Percentiles rank a stretch among this genome's conserved stretches.
Evolutionary conservation across 305 asterid species (phyloP).

Genomic region (Fraxinus dipetala): DNA sequence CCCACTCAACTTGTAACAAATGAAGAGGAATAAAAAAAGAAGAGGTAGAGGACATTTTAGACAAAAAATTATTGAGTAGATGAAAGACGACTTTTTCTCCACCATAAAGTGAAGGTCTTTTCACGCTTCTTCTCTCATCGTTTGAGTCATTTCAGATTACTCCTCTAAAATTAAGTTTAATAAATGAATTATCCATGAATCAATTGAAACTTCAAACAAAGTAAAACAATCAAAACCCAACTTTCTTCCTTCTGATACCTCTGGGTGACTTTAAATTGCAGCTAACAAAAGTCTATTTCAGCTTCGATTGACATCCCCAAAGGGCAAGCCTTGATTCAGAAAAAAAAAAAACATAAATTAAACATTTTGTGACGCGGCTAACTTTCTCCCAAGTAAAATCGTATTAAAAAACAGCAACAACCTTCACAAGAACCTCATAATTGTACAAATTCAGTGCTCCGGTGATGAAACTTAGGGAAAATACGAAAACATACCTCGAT

Average conservation of each 20-base stretch:
- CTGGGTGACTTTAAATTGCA: conserved; percentile 14
- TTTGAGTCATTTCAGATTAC: not conserved
- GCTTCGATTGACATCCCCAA: not conserved
- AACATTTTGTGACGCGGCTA: not conserved
- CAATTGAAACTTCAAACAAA: conserved; percentile 4
- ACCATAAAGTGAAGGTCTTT: not conserved
- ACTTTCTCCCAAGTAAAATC: not conserved
- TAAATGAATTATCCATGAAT: not conserved
- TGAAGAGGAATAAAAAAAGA: not conserved
- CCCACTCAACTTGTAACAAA: not conserved
- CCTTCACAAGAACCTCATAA: not conserved
- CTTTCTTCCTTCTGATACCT: conserved; percentile 2
- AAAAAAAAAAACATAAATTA: conserved; percentile 1
- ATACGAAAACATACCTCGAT: conserved; percentile 3
- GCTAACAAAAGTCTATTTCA: conserved; percentile 6
- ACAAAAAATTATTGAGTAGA: not conserved
- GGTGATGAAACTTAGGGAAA: not conserved
- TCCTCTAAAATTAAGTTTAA: not conserved
- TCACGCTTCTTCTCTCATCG: not conserved
- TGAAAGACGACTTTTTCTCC: not conserved
- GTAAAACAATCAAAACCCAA: conserved; percentile 15
- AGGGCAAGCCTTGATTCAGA: conserved; percentile 9
- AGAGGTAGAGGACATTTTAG: not conserved
- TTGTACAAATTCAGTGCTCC: not conserved
- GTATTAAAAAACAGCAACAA: not conserved